Percentiles rank a stretch among this genome's conserved stretches.
Conservation (phyloP, 1,139 yeast species). For the Nakaseomyces kungkrabaensis region DNA sequence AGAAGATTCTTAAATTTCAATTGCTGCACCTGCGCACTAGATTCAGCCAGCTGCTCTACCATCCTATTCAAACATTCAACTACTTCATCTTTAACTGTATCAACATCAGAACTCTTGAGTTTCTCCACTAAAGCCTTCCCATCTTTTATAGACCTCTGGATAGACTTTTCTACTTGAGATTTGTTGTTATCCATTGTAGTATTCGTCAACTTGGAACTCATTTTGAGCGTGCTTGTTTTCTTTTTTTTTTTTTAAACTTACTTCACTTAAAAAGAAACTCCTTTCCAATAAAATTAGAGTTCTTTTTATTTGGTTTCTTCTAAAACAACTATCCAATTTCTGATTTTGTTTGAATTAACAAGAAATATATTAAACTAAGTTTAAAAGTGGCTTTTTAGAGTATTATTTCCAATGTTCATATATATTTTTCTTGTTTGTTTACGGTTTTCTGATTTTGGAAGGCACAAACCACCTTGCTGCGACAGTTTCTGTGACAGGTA, state of each 20-base stretch:
- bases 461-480: too few species aligned
- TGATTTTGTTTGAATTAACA: too few species aligned
- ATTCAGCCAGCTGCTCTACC: background rate
- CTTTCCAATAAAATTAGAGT: too few species aligned
- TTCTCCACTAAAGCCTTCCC: background rate
- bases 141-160: background rate
- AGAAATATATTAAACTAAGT: too few species aligned
- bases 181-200: background rate
- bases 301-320: too few species aligned
- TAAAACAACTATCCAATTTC: too few species aligned
- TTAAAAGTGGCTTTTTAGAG: too few species aligned
- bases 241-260: background rate
- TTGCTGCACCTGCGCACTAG: slow-evolving; percentile 17
- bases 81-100: background rate
- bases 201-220: background rate
- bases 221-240: background rate
- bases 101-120: background rate
- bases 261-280: too few species aligned
- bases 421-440: too few species aligned
- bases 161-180: background rate
- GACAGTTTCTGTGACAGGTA: too few species aligned
- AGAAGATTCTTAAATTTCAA: slow-evolving; percentile 34
- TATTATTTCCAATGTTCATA: too few species aligned
- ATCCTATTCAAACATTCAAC: background rate
- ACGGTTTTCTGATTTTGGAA: too few species aligned